Evolutionary conservation across 1,284 basidiomycete species (phyloP), one percentile per base, ranked within the genome.

Genomic region (Omphalotus olearius): DNA sequence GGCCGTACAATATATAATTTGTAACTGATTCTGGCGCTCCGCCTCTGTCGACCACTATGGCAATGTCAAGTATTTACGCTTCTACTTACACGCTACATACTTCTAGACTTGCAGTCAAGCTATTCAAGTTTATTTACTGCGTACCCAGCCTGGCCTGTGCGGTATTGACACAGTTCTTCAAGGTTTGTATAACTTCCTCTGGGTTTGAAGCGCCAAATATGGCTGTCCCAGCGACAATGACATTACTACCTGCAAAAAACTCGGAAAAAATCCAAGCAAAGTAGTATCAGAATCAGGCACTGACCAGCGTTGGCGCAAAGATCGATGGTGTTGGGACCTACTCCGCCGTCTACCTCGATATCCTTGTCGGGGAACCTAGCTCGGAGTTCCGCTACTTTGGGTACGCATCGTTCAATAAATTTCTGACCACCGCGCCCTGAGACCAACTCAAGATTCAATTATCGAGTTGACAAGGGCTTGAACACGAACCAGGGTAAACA

Each of bases 291-390:
- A 30, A 6, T 37, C 6, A 28, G 42, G 28, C 33, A 45, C 81
- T 59, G 60, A 88, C 93, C 94, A 42, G 96, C 96, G 56, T 93
- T 74, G 2, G 96, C 95, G 63, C 97, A 99, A 50, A 80, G 76
- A 62, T 83, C 88, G 55, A 98, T 84, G 9, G 94, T 99, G 60
- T 88, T 89, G 6, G 92, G 91, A 4, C 93, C 90, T 14, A 99
- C 91, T 36, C 97, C 97, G 36, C 97, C 97, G 68, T 99, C 97
- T 49, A 99, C 97, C 70, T 99, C 85, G 57, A 99, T 97, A 64
- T 99, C 91, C 66, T 91, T 91, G 52, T 88, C 75, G 3, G 93
- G 93, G 74, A 97, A 99, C 23, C 95, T 84, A 16, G 79, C 76
- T 16, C 97, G 86, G 48, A 99, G 83, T 64, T 98, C 93, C n/a